phyloP scores from a whole-genome alignment of 495 filamentous ascomycete species.

The Mycothermus thermophilus region DNA sequence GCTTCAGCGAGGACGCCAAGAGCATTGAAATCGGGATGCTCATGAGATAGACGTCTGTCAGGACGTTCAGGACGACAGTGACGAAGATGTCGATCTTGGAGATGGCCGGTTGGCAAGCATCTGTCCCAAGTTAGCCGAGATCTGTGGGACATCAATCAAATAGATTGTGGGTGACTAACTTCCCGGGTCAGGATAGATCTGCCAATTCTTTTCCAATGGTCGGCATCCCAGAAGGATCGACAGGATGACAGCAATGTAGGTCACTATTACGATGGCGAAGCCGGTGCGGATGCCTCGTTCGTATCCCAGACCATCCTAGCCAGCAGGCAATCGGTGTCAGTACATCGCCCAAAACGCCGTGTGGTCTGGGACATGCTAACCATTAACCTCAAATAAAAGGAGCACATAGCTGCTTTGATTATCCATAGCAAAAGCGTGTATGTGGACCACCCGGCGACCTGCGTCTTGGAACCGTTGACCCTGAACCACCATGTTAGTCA shows the following conservation, averaged over 20 bases:
- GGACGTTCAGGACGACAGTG: slow-evolving; percentile 34
- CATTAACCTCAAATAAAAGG: slow-evolving; percentile 49
- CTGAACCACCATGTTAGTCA: slow-evolving; percentile 7
- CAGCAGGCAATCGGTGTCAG: too few species aligned
- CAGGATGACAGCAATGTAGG: slow-evolving; percentile 40
- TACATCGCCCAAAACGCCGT: too few species aligned
- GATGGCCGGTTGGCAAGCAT: slow-evolving; percentile 36
- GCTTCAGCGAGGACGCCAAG: slow-evolving; percentile 32
- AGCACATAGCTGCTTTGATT: slow-evolving; percentile 44
- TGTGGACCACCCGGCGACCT: slow-evolving; percentile 44
- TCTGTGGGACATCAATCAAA: too few species aligned
- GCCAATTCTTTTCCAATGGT: slow-evolving; percentile 39
- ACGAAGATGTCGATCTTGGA: slow-evolving; percentile 30
- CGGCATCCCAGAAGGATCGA: slow-evolving; percentile 41
- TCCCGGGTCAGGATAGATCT: slow-evolving; percentile 42
- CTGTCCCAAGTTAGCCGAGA: slow-evolving; percentile 15
- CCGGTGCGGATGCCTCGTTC: slow-evolving; percentile 37
- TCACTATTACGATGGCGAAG: slow-evolving; percentile 35
- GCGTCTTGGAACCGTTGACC: slow-evolving; percentile 45
- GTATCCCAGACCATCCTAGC: slow-evolving; percentile 35
- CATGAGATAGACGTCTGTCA: slow-evolving; percentile 41
- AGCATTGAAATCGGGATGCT: slow-evolving; percentile 41
- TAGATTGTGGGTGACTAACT: too few species aligned
- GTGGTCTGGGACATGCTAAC: too few species aligned
- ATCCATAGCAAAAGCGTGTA: slow-evolving; percentile 45